phyloP scores from a whole-genome alignment of 371 early-diverging fungal genomes.

The Umbelopsis sp. region DNA sequence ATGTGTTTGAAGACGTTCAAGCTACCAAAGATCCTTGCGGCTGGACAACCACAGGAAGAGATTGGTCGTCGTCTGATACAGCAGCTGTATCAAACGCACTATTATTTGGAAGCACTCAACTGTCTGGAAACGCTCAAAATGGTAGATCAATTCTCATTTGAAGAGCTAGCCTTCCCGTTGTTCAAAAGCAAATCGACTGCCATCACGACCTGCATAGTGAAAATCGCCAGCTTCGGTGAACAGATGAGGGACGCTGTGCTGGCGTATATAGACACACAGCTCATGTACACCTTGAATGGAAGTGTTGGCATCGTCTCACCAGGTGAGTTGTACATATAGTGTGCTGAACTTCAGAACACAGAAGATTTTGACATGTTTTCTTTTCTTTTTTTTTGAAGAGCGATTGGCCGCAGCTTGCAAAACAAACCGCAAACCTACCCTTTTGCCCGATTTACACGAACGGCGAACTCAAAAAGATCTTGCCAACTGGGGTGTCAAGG shows the following conservation, averaged over 20 bases:
- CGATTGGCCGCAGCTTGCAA: neutral
- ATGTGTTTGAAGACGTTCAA: neutral
- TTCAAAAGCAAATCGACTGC: neutral
- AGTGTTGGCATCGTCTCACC: neutral
- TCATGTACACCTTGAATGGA: neutral
- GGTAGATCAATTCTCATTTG: neutral
- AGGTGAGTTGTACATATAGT: neutral
- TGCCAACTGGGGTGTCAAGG: constrained; percentile 33
- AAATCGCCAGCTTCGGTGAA: neutral
- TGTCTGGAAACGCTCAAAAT: neutral
- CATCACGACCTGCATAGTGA: neutral
- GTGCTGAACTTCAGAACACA: too few species aligned
- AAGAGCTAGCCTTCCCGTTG: neutral
- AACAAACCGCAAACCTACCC: neutral
- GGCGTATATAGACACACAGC: neutral
- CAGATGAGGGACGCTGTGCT: neutral
- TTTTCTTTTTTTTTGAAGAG: neutral
- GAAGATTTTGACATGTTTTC: neutral
- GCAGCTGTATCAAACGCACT: neutral
- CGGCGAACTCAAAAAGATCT: constrained; percentile 49
- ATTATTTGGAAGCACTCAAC: neutral
- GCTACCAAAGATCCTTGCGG: neutral
- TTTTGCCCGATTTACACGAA: constrained; percentile 39
- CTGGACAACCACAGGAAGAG: neutral
- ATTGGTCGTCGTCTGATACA: neutral